These are phyloP conservation scores for Stagonosporopsis tanaceti DNA, from an alignment of 2,329 filamentous ascomycete species.

Conservation along the genomic window DNA sequence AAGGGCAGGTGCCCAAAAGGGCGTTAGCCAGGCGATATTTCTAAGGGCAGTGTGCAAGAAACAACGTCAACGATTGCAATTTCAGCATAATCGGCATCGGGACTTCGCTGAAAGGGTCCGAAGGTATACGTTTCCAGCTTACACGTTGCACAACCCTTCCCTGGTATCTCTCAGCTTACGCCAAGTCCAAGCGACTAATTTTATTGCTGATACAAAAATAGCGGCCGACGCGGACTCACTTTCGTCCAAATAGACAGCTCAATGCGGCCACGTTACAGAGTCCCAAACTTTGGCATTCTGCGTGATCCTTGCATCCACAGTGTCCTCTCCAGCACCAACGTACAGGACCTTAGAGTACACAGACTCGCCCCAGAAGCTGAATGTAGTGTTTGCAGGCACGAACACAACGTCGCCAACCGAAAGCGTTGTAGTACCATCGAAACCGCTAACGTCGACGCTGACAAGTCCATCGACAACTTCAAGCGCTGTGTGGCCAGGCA, in stretches of 20 bases:
- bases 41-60: not conserved
- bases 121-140: not conserved
- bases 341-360: constrained; percentile 36
- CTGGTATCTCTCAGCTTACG: not conserved
- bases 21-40: not conserved
- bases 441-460: constrained; percentile 41
- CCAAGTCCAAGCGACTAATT: not conserved
- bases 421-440: constrained; percentile 40
- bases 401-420: constrained; percentile 52
- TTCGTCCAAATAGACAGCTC: not conserved
- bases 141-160: not conserved
- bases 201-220: not conserved
- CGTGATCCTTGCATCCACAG: constrained; percentile 28
- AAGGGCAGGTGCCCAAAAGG: not conserved
- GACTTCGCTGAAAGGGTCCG: not conserved
- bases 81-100: not conserved
- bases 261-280: constrained; percentile 26
- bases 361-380: constrained; percentile 44
- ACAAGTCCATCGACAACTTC: constrained; percentile 52
- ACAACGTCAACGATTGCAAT: not conserved
- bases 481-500: constrained; percentile 48
- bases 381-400: constrained; percentile 45
- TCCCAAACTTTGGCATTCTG: constrained; percentile 24
- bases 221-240: not conserved
- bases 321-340: constrained; percentile 29